Evolutionary conservation across 2,329 filamentous ascomycete genomes (phyloP).

Genomic region (Phaeosphaeriaceae sp.): DNA sequence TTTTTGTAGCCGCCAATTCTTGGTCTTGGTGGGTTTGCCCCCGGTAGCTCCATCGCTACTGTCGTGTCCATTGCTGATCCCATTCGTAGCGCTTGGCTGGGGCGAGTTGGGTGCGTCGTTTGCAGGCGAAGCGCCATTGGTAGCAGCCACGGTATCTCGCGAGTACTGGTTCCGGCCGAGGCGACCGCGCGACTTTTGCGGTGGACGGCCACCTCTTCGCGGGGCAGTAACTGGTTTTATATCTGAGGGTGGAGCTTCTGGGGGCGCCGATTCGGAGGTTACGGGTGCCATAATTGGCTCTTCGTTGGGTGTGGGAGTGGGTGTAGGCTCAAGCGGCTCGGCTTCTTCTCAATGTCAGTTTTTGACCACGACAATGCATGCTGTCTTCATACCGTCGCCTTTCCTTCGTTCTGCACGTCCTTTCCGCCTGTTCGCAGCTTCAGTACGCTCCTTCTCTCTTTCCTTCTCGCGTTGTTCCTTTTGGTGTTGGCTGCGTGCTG

Average conservation of each 20-base stretch:
- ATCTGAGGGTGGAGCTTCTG: conserved; percentile 33
- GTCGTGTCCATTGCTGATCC: conserved; percentile 50
- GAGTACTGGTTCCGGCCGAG: conserved; percentile 50
- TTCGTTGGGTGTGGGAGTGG: conserved; percentile 31
- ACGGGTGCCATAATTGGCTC: conserved; percentile 31
- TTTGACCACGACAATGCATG: conserved; percentile 15
- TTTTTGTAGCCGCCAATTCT: conserved; percentile 61
- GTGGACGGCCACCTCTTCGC: conserved; percentile 44
- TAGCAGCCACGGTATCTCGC: conserved; percentile 39
- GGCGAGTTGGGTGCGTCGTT: conserved; percentile 40
- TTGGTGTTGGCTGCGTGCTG: conserved; percentile 60
- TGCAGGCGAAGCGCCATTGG: conserved; percentile 43
- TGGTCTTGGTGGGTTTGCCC: conserved; percentile 66
- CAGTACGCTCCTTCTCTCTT: conserved; percentile 73
- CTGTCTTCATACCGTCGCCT: conserved; percentile 71
- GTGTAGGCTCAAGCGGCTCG: conserved; percentile 34
- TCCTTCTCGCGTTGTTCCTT: conserved; percentile 70
- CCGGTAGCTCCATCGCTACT: conserved; percentile 62
- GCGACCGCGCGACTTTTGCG: conserved; percentile 40
- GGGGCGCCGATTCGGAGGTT: conserved; percentile 31
- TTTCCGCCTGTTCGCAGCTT: conserved; percentile 80
- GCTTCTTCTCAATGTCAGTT: conserved; percentile 35
- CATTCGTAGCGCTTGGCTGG: conserved; percentile 40
- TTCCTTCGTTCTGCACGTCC: conserved; percentile 80
- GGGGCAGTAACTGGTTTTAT: conserved; percentile 36